Percentiles rank a stretch among this genome's conserved stretches.
phyloP scores from a whole-genome alignment of 2,329 filamentous ascomycete genomes.

The Gnomoniopsis sp. region DNA sequence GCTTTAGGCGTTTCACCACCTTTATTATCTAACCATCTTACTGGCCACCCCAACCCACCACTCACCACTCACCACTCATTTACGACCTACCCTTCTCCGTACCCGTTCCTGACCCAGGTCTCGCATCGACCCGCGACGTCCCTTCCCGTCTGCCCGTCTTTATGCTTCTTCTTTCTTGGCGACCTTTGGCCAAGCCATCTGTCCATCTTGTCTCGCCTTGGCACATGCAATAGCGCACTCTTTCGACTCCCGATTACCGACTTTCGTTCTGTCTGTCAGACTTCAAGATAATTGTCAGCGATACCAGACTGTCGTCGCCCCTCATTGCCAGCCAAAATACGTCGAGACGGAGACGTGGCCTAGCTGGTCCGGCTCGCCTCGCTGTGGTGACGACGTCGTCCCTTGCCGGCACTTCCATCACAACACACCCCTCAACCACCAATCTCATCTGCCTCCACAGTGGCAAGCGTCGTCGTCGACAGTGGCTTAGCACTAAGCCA shows the following conservation, averaged over 20 bases:
- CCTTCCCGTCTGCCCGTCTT: constrained; percentile 13
- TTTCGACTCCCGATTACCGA: neutral
- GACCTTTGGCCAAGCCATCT: constrained; percentile 17
- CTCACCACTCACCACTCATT: neutral
- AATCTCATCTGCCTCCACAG: neutral
- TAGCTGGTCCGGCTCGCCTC: neutral
- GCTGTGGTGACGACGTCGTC: neutral
- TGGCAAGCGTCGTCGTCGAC: neutral
- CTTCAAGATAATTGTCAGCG: constrained; percentile 16
- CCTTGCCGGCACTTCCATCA: neutral
- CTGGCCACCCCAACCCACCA: neutral
- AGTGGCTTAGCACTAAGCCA: constrained; percentile 11
- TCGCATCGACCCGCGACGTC: constrained; percentile 10
- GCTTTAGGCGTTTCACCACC: too few relatives aligned
- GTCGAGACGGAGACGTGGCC: neutral
- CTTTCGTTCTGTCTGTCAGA: neutral
- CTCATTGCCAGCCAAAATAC: neutral
- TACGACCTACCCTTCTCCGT: neutral
- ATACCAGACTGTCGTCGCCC: neutral
- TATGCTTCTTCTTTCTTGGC: constrained; percentile 17
- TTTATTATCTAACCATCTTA: too few relatives aligned
- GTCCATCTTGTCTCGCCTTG: constrained; percentile 26
- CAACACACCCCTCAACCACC: neutral
- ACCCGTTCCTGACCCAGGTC: neutral
- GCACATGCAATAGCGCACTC: constrained; percentile 27